phyloP scores from a whole-genome alignment of 345 rosid species.

The Eucalyptus marginata region DNA sequence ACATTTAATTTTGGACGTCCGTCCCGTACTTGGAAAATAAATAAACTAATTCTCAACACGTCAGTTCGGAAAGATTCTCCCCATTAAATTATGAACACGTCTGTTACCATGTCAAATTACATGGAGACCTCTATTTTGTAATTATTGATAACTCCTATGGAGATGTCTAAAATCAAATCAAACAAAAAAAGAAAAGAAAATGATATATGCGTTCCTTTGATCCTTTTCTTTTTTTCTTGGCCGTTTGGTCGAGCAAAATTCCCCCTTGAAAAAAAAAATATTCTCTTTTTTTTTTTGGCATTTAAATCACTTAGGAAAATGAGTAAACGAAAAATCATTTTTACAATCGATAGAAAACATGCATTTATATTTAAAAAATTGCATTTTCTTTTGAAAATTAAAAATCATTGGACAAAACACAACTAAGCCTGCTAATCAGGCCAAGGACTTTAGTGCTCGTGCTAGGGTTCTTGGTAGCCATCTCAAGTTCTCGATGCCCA shows the following conservation, averaged over 20 bases:
- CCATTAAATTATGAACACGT: background rate
- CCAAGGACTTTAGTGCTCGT: background rate
- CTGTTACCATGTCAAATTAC: background rate
- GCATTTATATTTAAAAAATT: background rate
- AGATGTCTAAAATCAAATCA: background rate
- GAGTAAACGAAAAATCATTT: background rate
- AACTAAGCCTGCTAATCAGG: background rate
- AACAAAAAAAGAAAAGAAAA: background rate
- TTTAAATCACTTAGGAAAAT: background rate
- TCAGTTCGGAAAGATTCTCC: background rate
- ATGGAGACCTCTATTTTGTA: background rate
- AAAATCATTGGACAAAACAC: background rate
- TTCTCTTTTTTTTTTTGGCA: background rate
- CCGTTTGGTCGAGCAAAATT: background rate
- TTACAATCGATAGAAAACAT: accelerated
- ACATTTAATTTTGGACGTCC: background rate
- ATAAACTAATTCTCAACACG: background rate
- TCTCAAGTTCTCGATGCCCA: accelerated
- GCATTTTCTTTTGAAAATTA: background rate
- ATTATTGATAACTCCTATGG: background rate
- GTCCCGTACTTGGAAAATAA: background rate
- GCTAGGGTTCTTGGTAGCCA: accelerated
- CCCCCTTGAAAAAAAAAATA: background rate
- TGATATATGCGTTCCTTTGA: background rate
- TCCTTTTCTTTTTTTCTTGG: background rate